phyloP scores from a whole-genome alignment of 192 early-diverging fungal species.

The Piromyces sp. region DNA sequence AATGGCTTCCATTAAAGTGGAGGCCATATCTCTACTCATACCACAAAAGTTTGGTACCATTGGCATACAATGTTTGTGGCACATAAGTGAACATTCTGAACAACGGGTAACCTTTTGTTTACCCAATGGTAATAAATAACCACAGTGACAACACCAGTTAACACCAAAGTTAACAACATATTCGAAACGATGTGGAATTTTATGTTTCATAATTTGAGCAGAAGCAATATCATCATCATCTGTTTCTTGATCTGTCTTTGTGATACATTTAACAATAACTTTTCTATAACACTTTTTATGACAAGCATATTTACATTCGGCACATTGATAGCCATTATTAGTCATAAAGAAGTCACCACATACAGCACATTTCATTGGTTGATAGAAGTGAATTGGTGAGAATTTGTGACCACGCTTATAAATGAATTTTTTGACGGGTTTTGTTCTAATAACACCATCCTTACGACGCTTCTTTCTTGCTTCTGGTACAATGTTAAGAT shows the following conservation, averaged over 20 bases:
- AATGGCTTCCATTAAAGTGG: constrained; percentile 70
- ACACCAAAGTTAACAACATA: constrained; percentile 61
- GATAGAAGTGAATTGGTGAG: constrained; percentile 73
- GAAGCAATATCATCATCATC: background rate
- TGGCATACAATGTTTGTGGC: constrained; percentile 67
- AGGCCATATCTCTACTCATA: constrained; percentile 67
- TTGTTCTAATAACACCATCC: background rate
- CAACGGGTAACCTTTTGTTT: constrained; percentile 28
- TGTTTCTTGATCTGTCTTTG: constrained; percentile 36
- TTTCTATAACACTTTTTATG: constrained; percentile 75
- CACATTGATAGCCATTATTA: constrained; percentile 76
- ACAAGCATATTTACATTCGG: constrained; percentile 83
- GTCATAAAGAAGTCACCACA: constrained; percentile 86
- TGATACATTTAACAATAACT: constrained; percentile 81
- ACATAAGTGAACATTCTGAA: constrained; percentile 61
- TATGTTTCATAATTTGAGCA: constrained; percentile 47
- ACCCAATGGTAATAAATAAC: constrained; percentile 66
- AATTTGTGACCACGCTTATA: constrained; percentile 76
- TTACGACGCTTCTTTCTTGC: background rate
- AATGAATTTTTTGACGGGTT: background rate
- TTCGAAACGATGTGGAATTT: constrained; percentile 93
- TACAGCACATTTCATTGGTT: constrained; percentile 93
- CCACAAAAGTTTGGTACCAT: constrained; percentile 89
- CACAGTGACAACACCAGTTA: constrained; percentile 97
- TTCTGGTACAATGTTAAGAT: constrained; percentile 63